phyloP scores from a whole-genome alignment of 495 filamentous ascomycete genomes.

The Penicillium pancosmium region DNA sequence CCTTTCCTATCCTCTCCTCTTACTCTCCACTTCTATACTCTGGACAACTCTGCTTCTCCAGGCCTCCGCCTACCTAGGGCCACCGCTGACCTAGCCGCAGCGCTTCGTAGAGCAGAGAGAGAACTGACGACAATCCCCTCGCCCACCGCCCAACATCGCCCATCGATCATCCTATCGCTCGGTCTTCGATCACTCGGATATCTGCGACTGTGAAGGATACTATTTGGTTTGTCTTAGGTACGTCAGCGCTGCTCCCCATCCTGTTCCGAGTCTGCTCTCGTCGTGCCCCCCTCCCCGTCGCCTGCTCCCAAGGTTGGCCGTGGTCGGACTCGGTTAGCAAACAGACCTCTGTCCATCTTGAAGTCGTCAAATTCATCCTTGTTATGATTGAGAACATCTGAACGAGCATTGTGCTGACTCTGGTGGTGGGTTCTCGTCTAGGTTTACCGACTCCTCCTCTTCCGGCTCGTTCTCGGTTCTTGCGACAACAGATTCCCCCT shows the following conservation, averaged over 20 bases:
- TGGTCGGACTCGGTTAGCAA: slow-evolving; percentile 37
- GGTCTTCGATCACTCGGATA: slow-evolving; percentile 22
- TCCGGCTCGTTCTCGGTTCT: slow-evolving; percentile 43
- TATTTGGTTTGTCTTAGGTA: slow-evolving; percentile 35
- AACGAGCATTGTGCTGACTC: slow-evolving; percentile 35
- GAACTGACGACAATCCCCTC: slow-evolving; percentile 31
- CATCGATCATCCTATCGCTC: slow-evolving; percentile 30
- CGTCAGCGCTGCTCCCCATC: slow-evolving; percentile 42
- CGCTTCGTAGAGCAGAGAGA: slow-evolving; percentile 43
- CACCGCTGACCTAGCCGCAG: slow-evolving; percentile 50
- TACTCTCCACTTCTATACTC: slow-evolving; percentile 12
- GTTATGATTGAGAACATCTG: slow-evolving; percentile 14
- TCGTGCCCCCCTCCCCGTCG: slow-evolving; percentile 26
- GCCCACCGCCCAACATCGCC: slow-evolving; percentile 24
- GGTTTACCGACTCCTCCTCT: slow-evolving; percentile 35
- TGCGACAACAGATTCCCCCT: slow-evolving; percentile 45
- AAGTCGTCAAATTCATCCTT: slow-evolving; percentile 20
- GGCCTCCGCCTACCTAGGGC: slow-evolving; percentile 30
- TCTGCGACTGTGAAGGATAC: slow-evolving; percentile 36
- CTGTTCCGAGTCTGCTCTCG: slow-evolving; percentile 43
- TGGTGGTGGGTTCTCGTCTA: slow-evolving; percentile 21
- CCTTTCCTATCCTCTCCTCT: background rate
- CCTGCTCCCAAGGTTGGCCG: slow-evolving; percentile 36
- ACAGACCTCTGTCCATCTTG: slow-evolving; percentile 29
- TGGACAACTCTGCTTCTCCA: slow-evolving; percentile 1